phyloP scores from a whole-genome alignment of 305 asterid genomes.

The Andrographis paniculata region DNA sequence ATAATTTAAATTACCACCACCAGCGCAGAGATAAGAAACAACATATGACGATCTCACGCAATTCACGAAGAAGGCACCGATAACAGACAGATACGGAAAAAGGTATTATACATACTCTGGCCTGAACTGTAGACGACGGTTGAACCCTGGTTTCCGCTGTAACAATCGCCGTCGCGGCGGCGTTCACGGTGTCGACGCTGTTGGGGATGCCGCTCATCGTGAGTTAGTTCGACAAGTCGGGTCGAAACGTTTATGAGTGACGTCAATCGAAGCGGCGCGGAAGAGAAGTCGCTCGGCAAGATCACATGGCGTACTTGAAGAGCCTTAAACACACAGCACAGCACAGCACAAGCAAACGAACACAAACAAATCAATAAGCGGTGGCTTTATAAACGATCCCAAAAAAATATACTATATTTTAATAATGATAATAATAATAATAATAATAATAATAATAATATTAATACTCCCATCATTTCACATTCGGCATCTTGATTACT shows the following conservation, averaged over 20 bases:
- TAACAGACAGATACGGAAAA: background rate
- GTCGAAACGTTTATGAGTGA: too few species aligned
- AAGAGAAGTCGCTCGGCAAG: conserved; percentile 21
- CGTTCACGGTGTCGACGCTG: conserved; percentile 84
- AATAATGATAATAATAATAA: conserved; percentile 5
- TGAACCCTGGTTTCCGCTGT: conserved; percentile 81
- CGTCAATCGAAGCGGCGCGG: conserved; percentile 22
- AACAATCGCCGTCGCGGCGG: conserved; percentile 84
- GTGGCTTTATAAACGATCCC: conserved; percentile 38
- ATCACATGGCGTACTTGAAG: conserved; percentile 60
- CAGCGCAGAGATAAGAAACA: too few species aligned
- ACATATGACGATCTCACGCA: background rate
- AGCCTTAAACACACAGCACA: too few species aligned
- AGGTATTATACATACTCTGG: background rate
- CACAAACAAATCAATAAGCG: conserved; percentile 34
- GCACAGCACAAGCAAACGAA: conserved; percentile 20
- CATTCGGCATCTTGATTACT: too few species aligned
- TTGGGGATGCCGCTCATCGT: conserved; percentile 56
- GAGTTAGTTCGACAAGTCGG: conserved; percentile 13
- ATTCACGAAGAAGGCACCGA: conserved; percentile 3
- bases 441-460: too few species aligned
- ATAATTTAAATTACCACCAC: conserved; percentile 5
- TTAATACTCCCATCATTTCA: too few species aligned
- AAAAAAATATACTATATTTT: conserved; percentile 20
- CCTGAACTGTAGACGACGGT: conserved; percentile 63